Conservation (phyloP, 2,329 filamentous ascomycete genomes). For the Fusarium bactridioides region DNA sequence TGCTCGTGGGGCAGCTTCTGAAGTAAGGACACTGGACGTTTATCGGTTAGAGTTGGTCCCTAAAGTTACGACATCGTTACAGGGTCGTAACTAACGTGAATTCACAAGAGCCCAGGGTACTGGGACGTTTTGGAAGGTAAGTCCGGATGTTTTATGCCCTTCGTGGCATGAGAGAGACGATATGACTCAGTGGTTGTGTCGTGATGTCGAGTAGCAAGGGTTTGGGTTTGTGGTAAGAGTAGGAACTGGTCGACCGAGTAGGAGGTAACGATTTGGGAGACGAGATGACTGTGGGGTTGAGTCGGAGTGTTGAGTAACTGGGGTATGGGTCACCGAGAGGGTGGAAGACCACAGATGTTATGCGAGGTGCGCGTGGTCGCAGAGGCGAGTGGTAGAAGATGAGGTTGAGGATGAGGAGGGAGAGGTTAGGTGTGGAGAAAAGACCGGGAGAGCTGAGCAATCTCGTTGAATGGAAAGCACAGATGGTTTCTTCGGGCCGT, state of each 20-base stretch:
- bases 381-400: not conserved
- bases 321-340: accelerated
- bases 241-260: accelerated
- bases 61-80: too few relatives aligned
- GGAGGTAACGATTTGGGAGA: accelerated
- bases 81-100: accelerated
- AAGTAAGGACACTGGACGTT: accelerated
- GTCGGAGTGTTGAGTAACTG: not conserved
- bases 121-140: not conserved
- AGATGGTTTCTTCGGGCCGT: not conserved
- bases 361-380: not conserved
- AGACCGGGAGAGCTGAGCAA: accelerated
- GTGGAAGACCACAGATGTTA: not conserved
- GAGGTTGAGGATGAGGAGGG: not conserved
- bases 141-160: too few relatives aligned
- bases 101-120: accelerated
- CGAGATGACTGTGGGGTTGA: not conserved
- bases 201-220: accelerated
- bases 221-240: not conserved
- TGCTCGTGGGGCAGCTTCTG: too few relatives aligned
- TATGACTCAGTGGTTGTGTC: not conserved
- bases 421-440: not conserved
- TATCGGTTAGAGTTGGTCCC: not conserved
- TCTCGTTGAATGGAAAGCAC: accelerated
- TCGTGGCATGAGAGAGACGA: not conserved